A percentile compares a stretch with the other conserved stretches of the same genome.
Evolutionary conservation across 441 rosid species (phyloP).

Genomic region (Adansonia gregorii): DNA sequence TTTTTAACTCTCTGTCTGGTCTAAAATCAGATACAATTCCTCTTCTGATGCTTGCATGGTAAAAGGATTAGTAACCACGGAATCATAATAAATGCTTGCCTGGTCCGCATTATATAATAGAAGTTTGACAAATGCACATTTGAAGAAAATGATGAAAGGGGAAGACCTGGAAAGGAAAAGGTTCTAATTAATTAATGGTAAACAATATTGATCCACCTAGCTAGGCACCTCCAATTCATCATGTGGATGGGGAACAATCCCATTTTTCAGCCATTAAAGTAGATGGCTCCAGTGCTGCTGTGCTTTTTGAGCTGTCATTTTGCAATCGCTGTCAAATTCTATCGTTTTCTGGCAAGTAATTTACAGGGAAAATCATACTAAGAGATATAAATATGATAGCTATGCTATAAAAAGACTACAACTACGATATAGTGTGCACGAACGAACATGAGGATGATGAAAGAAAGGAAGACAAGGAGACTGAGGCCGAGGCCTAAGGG

Average conservation of each 20-base stretch:
- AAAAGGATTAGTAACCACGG: neutral
- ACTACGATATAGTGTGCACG: neutral
- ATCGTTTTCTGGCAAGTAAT: constrained; percentile 14
- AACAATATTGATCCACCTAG: neutral
- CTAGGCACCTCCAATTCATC: neutral
- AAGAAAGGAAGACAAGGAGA: neutral
- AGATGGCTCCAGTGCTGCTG: constrained; percentile 23
- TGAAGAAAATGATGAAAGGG: constrained; percentile 3
- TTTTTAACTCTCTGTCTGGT: constrained; percentile 12
- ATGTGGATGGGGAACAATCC: constrained; percentile 11
- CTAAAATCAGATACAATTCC: neutral
- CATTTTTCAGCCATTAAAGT: constrained; percentile 11
- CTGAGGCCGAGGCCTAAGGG: no score
- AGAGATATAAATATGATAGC: neutral
- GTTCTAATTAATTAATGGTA: neutral
- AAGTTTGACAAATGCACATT: neutral
- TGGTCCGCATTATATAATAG: neutral
- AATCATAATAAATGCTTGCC: neutral
- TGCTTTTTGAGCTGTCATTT: constrained; percentile 23
- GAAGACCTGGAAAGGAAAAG: neutral
- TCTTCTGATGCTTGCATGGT: neutral
- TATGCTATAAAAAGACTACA: neutral
- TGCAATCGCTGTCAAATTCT: neutral
- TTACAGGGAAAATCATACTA: neutral
- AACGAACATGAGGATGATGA: neutral